Evolutionary conservation across 176 grass and related monocot species (phyloP).

Genomic region (Luzula sylvatica): DNA sequence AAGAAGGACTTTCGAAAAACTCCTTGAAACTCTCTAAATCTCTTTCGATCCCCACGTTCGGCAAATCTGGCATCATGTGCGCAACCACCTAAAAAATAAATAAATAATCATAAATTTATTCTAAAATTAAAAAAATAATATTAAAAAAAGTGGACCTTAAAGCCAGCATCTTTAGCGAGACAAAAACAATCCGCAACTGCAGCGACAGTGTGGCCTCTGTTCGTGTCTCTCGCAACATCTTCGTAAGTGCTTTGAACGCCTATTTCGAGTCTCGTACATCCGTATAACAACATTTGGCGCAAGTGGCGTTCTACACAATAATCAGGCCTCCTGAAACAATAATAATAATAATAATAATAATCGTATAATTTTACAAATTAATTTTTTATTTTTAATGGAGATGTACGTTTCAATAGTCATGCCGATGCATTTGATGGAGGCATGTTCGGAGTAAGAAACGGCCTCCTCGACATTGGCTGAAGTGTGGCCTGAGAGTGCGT

Average conservation of each 20-base stretch:
- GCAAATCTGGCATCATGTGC: slow-evolving; percentile 98
- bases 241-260: slow-evolving; percentile 98
- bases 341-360: slow-evolving; percentile 6
- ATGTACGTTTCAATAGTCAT: slow-evolving; percentile 98
- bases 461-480: slow-evolving; percentile 96
- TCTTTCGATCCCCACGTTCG: slow-evolving; percentile 94
- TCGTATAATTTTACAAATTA: slow-evolving; percentile 2
- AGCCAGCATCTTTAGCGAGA: slow-evolving; percentile 98
- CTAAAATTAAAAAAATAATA: not conserved
- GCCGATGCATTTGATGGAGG: slow-evolving; percentile 87
- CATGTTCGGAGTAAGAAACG: slow-evolving; percentile 95
- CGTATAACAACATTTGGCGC: slow-evolving; percentile 91
- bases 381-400: not conserved
- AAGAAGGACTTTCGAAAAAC: slow-evolving; percentile 90
- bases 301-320: slow-evolving; percentile 91
- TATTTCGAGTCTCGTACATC: slow-evolving; percentile 93
- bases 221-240: slow-evolving; percentile 94
- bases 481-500: slow-evolving; percentile 86
- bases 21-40: slow-evolving; percentile 92
- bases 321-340: slow-evolving; percentile 76
- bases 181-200: slow-evolving; percentile 98
- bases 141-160: slow-evolving; percentile 45
- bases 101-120: not conserved
- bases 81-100: slow-evolving; percentile 63
- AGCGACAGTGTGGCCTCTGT: slow-evolving; percentile 86